These are phyloP conservation scores for Grigorovia humatica DNA, from an alignment of 805 yeast species.

Conservation along the genomic window DNA sequence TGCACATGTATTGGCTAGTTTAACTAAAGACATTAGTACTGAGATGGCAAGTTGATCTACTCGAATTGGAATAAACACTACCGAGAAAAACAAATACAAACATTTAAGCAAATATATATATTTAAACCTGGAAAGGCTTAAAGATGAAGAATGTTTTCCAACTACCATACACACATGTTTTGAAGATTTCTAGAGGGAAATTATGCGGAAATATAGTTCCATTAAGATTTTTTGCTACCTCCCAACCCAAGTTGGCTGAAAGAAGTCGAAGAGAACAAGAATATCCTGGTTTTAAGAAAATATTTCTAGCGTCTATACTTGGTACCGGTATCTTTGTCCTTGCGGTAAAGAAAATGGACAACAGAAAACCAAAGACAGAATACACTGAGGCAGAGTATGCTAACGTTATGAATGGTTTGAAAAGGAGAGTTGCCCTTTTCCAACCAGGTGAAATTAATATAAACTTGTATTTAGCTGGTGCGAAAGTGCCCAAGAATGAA, in stretches of 20 bases:
- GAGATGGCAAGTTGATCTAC: too few relatives aligned
- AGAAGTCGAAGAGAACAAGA: conserved; percentile 1
- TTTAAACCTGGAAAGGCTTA: too few relatives aligned
- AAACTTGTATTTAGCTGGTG: conserved; percentile 18
- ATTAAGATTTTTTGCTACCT: not conserved
- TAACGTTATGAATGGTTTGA: conserved; percentile 38
- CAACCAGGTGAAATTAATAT: conserved; percentile 33
- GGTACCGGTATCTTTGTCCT: conserved; percentile 36
- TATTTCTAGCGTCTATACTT: conserved; percentile 34
- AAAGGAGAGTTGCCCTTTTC: conserved; percentile 38
- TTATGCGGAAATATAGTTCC: not conserved
- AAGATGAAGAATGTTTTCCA: too few relatives aligned
- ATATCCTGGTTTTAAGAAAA: conserved; percentile 32
- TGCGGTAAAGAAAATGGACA: conserved; percentile 30
- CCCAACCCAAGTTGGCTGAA: not conserved
- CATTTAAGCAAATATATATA: too few relatives aligned
- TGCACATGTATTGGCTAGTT: conserved; percentile 73
- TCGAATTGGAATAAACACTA: too few relatives aligned
- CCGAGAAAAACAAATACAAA: too few relatives aligned
- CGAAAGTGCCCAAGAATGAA: too few relatives aligned
- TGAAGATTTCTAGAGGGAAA: too few relatives aligned
- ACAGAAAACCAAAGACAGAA: conserved; percentile 27
- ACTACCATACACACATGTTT: too few relatives aligned
- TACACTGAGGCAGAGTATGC: conserved; percentile 34
- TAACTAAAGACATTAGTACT: conserved; percentile 65